These are phyloP conservation scores for Striga asiatica DNA, from an alignment of 257 asterid species.

Conservation along the genomic window DNA sequence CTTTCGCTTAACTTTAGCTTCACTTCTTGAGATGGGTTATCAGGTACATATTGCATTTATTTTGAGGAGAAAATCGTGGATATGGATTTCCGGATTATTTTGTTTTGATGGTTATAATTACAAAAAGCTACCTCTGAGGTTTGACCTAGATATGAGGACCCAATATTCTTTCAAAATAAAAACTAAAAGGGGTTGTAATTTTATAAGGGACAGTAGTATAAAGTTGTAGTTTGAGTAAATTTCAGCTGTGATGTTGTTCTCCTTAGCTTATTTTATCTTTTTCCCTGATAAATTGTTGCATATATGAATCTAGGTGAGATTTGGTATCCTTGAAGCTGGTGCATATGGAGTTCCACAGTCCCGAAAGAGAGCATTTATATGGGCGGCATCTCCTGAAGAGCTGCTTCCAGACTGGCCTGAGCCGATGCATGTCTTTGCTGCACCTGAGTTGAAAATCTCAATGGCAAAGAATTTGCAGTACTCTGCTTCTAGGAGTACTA, in stretches of 20 bases:
- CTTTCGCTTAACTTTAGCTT: slow-evolving; percentile 75
- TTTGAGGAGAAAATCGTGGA: too few relatives aligned
- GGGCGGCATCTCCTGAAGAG: slow-evolving; percentile 96
- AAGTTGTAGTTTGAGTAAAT: too few relatives aligned
- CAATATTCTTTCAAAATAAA: too few relatives aligned
- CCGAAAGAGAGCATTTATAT: slow-evolving; percentile 90
- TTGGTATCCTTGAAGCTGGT: slow-evolving; percentile 97
- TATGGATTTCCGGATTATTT: neutral
- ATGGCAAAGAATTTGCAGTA: slow-evolving; percentile 48
- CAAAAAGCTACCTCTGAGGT: too few relatives aligned
- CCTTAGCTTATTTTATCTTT: too few relatives aligned
- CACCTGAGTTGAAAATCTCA: slow-evolving; percentile 67
- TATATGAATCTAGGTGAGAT: slow-evolving; percentile 51
- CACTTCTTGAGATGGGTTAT: slow-evolving; percentile 96
- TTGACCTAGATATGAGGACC: too few relatives aligned
- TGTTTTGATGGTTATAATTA: too few relatives aligned
- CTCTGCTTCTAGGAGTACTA: slow-evolving; percentile 74
- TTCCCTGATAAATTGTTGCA: neutral
- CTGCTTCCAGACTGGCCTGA: slow-evolving; percentile 96
- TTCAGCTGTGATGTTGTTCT: too few relatives aligned
- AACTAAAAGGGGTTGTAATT: too few relatives aligned
- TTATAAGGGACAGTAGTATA: too few relatives aligned
- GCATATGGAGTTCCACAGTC: slow-evolving; percentile 93
- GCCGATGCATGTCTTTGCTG: slow-evolving; percentile 92
- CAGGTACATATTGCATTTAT: slow-evolving; percentile 40